Evolutionary conservation across 1,139 yeast species (phyloP).

Genomic region (Scheffersomyces cryptocercus): DNA sequence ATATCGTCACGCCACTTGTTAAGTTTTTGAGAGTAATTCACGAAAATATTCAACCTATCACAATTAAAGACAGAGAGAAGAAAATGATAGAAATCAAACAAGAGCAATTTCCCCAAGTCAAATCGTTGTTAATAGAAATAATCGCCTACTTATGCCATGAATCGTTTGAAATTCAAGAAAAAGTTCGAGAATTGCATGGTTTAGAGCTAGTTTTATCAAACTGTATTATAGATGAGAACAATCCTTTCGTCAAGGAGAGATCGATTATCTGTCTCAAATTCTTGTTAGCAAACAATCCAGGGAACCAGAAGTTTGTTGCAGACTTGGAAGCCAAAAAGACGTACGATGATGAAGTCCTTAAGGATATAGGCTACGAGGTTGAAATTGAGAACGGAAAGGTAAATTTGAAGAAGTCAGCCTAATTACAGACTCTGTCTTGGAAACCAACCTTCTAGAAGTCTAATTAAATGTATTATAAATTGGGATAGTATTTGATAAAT

Average conservation of each 20-base stretch:
- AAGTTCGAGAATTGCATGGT: slow-evolving; percentile 65
- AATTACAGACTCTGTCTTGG: not conserved
- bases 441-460: not conserved
- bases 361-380: slow-evolving; percentile 43
- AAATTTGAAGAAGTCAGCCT: slow-evolving; percentile 13
- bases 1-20: slow-evolving; percentile 47
- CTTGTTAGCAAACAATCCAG: slow-evolving; percentile 59
- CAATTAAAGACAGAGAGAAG: slow-evolving; percentile 12
- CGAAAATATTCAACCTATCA: slow-evolving; percentile 31
- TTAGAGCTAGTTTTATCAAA: slow-evolving; percentile 72
- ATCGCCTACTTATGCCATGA: slow-evolving; percentile 55
- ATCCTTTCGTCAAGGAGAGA: slow-evolving; percentile 86
- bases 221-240: slow-evolving; percentile 83
- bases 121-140: slow-evolving; percentile 61
- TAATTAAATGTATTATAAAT: not conserved
- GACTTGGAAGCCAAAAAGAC: slow-evolving; percentile 38
- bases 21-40: slow-evolving; percentile 51
- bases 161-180: slow-evolving; percentile 62
- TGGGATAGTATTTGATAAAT: not conserved
- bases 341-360: slow-evolving; percentile 34
- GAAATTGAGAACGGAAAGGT: slow-evolving; percentile 40
- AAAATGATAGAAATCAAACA: slow-evolving; percentile 1
- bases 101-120: slow-evolving; percentile 57
- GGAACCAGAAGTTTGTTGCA: slow-evolving; percentile 76
- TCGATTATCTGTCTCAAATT: slow-evolving; percentile 77